phyloP scores from a whole-genome alignment of 345 rosid genomes.

The Bruguiera gymnorhiza region DNA sequence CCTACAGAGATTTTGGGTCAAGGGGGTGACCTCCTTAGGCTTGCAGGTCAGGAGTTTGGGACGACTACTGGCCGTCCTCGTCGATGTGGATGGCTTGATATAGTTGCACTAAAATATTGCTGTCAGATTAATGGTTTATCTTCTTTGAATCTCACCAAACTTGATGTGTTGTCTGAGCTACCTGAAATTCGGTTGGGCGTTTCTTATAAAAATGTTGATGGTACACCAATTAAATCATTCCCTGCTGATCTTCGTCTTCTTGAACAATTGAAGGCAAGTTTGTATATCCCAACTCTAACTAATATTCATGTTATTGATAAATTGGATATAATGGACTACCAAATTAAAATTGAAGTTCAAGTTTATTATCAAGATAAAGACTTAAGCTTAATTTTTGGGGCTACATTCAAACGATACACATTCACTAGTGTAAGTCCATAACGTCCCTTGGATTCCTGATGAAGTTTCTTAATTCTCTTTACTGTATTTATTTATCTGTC shows the following conservation, averaged over 20 bases:
- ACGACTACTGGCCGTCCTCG: slow-evolving; percentile 99
- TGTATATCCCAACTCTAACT: background rate
- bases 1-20: slow-evolving; percentile 86
- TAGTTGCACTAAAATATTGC: slow-evolving; percentile 79
- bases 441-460: background rate
- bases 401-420: too few species aligned
- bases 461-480: background rate
- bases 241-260: slow-evolving; percentile 81
- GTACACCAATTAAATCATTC: slow-evolving; percentile 76
- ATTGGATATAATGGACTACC: too few species aligned
- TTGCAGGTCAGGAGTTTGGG: slow-evolving; percentile 94
- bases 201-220: slow-evolving; percentile 61
- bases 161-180: slow-evolving; percentile 87
- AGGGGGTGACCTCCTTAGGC: slow-evolving; percentile 86
- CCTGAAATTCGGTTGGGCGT: slow-evolving; percentile 80
- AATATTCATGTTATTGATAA: too few species aligned
- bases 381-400: too few species aligned
- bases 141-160: slow-evolving; percentile 92
- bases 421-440: too few species aligned
- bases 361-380: too few species aligned
- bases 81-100: slow-evolving; percentile 98
- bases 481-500: too few species aligned
- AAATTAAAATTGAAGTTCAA: too few species aligned
- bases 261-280: slow-evolving; percentile 66
- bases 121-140: slow-evolving; percentile 93